These are phyloP conservation scores for Hypomyces perniciosus DNA, from an alignment of 2,329 filamentous ascomycete species.

Conservation along the genomic window DNA sequence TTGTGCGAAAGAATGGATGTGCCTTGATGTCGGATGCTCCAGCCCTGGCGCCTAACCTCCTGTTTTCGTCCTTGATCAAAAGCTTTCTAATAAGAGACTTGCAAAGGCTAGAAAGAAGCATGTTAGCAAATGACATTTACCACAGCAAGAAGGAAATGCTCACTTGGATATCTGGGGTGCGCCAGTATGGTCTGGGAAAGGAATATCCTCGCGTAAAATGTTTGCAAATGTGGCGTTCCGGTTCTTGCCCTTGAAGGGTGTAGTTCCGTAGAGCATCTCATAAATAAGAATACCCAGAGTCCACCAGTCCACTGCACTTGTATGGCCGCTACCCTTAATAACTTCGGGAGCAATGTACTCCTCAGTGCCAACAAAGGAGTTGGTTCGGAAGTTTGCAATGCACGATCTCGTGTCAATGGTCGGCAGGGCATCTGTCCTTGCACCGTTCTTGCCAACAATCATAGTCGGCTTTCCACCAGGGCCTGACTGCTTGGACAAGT, in stretches of 20 bases:
- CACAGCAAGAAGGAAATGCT: constrained; percentile 31
- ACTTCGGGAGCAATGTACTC: constrained; percentile 99
- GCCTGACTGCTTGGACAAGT: constrained; percentile 95
- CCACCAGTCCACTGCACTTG: constrained; percentile 99
- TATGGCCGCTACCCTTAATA: constrained; percentile 97
- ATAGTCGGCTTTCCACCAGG: constrained; percentile 94
- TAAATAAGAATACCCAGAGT: constrained; percentile 95
- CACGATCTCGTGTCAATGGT: constrained; percentile 99
- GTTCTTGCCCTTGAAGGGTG: constrained; percentile 99
- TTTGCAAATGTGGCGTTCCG: constrained; percentile 97
- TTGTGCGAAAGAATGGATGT: constrained; percentile 92
- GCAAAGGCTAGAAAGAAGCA: constrained; percentile 61
- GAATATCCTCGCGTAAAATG: constrained; percentile 90
- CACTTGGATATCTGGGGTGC: constrained; percentile 87
- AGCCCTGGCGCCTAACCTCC: constrained; percentile 84
- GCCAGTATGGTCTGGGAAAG: constrained; percentile 84
- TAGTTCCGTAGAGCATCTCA: constrained; percentile 98
- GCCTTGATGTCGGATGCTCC: constrained; percentile 95
- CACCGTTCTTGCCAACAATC: constrained; percentile 87
- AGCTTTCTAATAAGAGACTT: constrained; percentile 95
- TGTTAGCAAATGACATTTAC: background rate
- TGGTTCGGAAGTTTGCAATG: constrained; percentile 96
- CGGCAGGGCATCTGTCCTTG: constrained; percentile 78
- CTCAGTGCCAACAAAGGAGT: constrained; percentile 96
- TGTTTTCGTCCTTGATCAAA: constrained; percentile 95